Conservation (phyloP, 805 yeast species). For the Wickerhamiella parazyma region DNA sequence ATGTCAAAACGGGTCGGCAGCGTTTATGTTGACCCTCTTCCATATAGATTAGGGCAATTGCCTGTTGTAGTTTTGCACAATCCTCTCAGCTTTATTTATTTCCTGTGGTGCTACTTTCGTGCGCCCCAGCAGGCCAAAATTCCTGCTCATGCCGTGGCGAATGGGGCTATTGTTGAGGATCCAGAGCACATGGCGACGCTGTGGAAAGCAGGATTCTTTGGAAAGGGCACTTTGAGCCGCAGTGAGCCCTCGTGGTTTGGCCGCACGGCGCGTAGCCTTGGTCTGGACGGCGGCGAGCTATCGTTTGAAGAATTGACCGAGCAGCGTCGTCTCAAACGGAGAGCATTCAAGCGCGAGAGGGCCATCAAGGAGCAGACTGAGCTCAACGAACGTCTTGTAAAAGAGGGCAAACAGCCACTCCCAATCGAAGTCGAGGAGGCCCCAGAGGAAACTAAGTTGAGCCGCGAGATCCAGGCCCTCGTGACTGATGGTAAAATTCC, state of each 20-base stretch:
- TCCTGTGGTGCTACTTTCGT: conserved; percentile 24
- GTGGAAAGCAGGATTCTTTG: conserved; percentile 86
- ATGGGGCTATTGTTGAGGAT: conserved; percentile 26
- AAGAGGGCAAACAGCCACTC: conserved; percentile 24
- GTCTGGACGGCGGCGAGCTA: conserved; percentile 29
- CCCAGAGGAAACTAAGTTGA: conserved; percentile 12
- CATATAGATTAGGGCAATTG: conserved; percentile 35
- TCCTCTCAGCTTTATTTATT: conserved; percentile 50
- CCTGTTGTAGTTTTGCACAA: conserved; percentile 50
- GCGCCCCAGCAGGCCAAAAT: conserved; percentile 15
- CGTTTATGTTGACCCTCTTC: conserved; percentile 41
- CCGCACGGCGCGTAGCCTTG: conserved; percentile 48
- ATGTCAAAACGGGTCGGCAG: conserved; percentile 13
- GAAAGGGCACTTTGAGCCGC: conserved; percentile 79
- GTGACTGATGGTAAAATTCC: conserved; percentile 18
- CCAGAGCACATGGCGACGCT: conserved; percentile 38
- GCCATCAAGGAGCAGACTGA: conserved; percentile 41
- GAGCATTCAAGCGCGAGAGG: conserved; percentile 56
- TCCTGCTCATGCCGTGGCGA: conserved; percentile 14
- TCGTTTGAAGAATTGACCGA: conserved; percentile 61
- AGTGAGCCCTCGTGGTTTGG: conserved; percentile 84
- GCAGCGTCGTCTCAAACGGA: conserved; percentile 55
- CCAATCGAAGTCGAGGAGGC: conserved; percentile 31
- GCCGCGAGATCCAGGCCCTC: conserved; percentile 20
- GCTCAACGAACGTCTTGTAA: conserved; percentile 30